phyloP scores from a whole-genome alignment of 2,329 filamentous ascomycete genomes.

The Exophiala sideris region DNA sequence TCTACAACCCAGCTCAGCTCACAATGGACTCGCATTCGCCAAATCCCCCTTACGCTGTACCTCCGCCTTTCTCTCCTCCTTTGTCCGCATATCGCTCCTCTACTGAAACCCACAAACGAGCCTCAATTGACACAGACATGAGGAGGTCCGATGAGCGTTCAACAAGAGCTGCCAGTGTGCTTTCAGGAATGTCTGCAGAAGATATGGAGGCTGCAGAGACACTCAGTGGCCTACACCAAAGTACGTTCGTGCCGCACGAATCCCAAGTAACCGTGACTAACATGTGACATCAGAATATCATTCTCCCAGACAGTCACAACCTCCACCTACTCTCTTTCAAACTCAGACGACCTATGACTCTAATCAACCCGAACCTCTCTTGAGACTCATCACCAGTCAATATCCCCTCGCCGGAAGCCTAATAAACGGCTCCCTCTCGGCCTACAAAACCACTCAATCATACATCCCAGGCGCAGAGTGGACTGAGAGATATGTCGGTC shows the following conservation, averaged over 20 bases:
- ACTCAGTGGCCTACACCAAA: conserved; percentile 68
- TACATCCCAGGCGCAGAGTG: conserved; percentile 88
- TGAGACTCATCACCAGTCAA: conserved; percentile 81
- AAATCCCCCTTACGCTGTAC: conserved; percentile 17
- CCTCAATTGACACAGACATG: conserved; percentile 40
- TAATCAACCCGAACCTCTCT: conserved; percentile 69
- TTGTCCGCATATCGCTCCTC: conserved; percentile 20
- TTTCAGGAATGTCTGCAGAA: conserved; percentile 43
- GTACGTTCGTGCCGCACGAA: conserved; percentile 41
- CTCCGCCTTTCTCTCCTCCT: conserved; percentile 27
- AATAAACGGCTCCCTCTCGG: conserved; percentile 78
- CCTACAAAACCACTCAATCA: conserved; percentile 83
- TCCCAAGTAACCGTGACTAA: conserved; percentile 7
- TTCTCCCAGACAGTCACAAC: conserved; percentile 50
- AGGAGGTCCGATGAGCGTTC: conserved; percentile 36
- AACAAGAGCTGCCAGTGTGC: conserved; percentile 43
- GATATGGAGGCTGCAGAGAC: conserved; percentile 66
- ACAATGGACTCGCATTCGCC: conserved; percentile 24
- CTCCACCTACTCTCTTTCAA: conserved; percentile 50
- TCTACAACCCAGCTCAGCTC: neutral
- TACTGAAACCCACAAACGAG: conserved; percentile 15
- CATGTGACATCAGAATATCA: conserved; percentile 23
- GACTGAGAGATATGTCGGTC: conserved; percentile 78
- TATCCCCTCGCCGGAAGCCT: conserved; percentile 83
- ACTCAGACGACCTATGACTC: conserved; percentile 37